A percentile compares a stretch with the other conserved stretches of the same genome.
Conservation (phyloP, 129 eudicot genomes). For the Centaurea solstitialis region DNA sequence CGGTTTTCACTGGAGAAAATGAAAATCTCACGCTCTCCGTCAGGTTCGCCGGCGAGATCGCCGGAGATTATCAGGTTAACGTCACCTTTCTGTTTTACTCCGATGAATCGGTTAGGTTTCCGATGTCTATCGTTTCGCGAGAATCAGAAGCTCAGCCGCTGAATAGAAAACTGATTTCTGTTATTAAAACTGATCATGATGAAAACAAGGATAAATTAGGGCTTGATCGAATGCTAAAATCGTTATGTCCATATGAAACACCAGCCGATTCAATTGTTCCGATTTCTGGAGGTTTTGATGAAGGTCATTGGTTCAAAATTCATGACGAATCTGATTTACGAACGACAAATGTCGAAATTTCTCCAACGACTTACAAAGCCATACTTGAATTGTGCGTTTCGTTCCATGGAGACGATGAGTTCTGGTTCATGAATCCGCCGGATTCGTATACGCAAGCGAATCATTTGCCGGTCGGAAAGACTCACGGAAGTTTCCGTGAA, state of each 20-base stretch:
- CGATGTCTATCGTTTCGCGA: neutral
- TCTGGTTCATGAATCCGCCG: slow-evolving; percentile 62
- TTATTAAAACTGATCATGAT: neutral
- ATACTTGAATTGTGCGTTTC: slow-evolving; percentile 54
- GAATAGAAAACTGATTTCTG: slow-evolving; percentile 28
- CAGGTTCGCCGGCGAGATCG: slow-evolving; percentile 38
- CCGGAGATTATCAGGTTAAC: slow-evolving; percentile 47
- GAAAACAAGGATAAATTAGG: neutral
- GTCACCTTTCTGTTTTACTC: slow-evolving; percentile 33
- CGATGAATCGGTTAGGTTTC: neutral
- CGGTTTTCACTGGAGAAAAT: slow-evolving; percentile 9
- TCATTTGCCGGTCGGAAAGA: slow-evolving; percentile 23
- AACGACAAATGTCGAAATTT: slow-evolving; percentile 26
- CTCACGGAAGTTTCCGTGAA: slow-evolving; percentile 51
- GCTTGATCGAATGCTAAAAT: neutral
- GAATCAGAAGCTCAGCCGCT: neutral
- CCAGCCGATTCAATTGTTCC: slow-evolving; percentile 60
- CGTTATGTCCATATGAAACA: slow-evolving; percentile 10
- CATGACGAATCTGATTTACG: slow-evolving; percentile 32
- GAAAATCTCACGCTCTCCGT: slow-evolving; percentile 39
- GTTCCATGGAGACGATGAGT: slow-evolving; percentile 58
- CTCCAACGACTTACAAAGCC: slow-evolving; percentile 36
- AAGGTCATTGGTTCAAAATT: slow-evolving; percentile 55
- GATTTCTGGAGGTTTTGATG: slow-evolving; percentile 20
- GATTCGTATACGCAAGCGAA: slow-evolving; percentile 36